These are phyloP conservation scores for Candida incommunis DNA, from an alignment of 805 yeast genomes.

Conservation along the genomic window DNA sequence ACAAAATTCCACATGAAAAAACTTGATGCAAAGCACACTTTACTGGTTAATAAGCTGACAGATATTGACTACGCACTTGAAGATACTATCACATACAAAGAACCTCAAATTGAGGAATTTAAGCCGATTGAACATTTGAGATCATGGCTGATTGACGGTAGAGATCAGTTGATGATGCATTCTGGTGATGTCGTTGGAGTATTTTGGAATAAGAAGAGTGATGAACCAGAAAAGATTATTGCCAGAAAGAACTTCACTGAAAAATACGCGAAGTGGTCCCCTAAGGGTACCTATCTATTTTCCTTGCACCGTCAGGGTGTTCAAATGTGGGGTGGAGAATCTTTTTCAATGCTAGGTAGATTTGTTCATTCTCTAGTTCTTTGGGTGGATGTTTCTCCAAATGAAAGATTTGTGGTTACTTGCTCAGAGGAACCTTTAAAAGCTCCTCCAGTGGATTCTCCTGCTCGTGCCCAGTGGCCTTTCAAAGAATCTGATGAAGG, in stretches of 20 bases:
- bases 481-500: constrained; percentile 83
- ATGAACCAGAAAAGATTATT: constrained; percentile 59
- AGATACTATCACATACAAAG: constrained; percentile 41
- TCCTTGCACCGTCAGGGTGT: constrained; percentile 91
- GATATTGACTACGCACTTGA: constrained; percentile 69
- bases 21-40: constrained; percentile 84
- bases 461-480: constrained; percentile 50
- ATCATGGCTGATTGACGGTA: constrained; percentile 88
- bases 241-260: constrained; percentile 80
- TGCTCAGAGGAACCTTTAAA: constrained; percentile 75
- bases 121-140: constrained; percentile 67
- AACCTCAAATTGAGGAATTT: constrained; percentile 62
- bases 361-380: constrained; percentile 83
- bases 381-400: constrained; percentile 82
- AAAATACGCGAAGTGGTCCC: constrained; percentile 79
- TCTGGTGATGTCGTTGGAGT: constrained; percentile 69
- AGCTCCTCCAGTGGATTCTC: constrained; percentile 53
- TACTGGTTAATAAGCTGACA: constrained; percentile 65
- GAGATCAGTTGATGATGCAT: constrained; percentile 83
- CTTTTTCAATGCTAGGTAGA: constrained; percentile 57
- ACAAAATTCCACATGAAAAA: constrained; percentile 75
- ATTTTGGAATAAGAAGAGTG: constrained; percentile 67
- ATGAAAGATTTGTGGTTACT: constrained; percentile 80
- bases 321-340: constrained; percentile 89
- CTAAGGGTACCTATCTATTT: constrained; percentile 78